Evolutionary conservation across 768 basidiomycete species (phyloP).

Genomic region (Boletellus sp.): DNA sequence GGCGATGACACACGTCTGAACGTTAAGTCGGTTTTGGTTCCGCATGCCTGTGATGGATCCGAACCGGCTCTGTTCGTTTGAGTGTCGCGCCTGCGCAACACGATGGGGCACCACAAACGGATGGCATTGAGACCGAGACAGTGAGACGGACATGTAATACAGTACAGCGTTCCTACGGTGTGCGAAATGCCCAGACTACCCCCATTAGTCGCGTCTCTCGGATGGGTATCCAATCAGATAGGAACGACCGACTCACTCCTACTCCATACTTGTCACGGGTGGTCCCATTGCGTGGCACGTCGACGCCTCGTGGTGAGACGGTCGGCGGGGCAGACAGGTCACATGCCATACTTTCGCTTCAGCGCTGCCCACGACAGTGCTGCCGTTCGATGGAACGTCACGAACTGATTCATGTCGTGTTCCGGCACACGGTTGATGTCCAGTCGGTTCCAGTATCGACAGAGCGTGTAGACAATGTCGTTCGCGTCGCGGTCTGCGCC

Average conservation of each 20-base stretch:
- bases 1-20: slow-evolving; percentile 9
- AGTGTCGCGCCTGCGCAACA: background rate
- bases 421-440: slow-evolving; percentile 86
- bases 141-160: slow-evolving; percentile 6
- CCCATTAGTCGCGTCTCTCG: slow-evolving; percentile 13
- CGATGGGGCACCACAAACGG: slow-evolving; percentile 4
- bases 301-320: slow-evolving; percentile 2
- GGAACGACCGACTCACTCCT: slow-evolving; percentile 13
- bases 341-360: slow-evolving; percentile 69
- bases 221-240: slow-evolving; percentile 30
- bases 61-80: slow-evolving; percentile 1
- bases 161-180: slow-evolving; percentile 22
- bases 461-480: slow-evolving; percentile 69
- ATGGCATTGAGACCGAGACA: slow-evolving; percentile 3
- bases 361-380: slow-evolving; percentile 72
- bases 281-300: background rate
- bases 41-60: slow-evolving; percentile 9
- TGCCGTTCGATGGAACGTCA: slow-evolving; percentile 53
- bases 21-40: slow-evolving; percentile 4
- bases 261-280: background rate
- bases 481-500: slow-evolving; percentile 69
- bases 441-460: slow-evolving; percentile 75
- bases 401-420: slow-evolving; percentile 80
- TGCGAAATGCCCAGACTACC: slow-evolving; percentile 14
- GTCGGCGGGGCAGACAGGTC: slow-evolving; percentile 6